Percentiles rank a stretch among this genome's conserved stretches.
These are phyloP conservation scores for Fusarium sp. DNA, from an alignment of 2,329 filamentous ascomycete species.

Conservation along the genomic window DNA sequence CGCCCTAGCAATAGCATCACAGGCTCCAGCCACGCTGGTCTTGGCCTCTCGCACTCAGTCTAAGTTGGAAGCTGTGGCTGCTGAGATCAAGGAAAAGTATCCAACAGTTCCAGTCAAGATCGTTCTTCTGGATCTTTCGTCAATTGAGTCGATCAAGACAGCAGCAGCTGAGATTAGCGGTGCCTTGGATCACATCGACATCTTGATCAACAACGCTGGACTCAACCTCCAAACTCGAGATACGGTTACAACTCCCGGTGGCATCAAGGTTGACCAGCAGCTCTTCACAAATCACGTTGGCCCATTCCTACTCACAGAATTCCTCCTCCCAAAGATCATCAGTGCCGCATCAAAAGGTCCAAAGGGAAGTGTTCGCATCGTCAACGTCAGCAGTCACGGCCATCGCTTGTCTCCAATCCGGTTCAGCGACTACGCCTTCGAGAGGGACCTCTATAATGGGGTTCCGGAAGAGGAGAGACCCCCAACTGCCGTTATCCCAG, in stretches of 20 bases:
- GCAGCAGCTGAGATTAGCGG: background rate
- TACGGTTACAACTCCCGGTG: background rate
- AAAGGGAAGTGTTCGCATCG: constrained; percentile 46
- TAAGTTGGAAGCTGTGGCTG: constrained; percentile 1
- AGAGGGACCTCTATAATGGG: constrained; percentile 5
- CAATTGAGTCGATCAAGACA: constrained; percentile 3
- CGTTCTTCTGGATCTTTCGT: constrained; percentile 12
- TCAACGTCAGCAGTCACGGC: constrained; percentile 59
- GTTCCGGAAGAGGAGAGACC: constrained; percentile 15
- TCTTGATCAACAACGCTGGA: constrained; percentile 31
- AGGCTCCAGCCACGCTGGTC: constrained; percentile 2
- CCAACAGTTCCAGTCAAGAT: background rate
- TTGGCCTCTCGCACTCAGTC: constrained; percentile 14
- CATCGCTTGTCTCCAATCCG: constrained; percentile 55
- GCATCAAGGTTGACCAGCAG: constrained; percentile 22
- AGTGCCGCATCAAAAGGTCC: constrained; percentile 4
- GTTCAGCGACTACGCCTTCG: constrained; percentile 58
- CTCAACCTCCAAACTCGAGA: constrained; percentile 10
- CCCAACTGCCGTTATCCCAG: background rate
- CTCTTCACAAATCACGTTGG: constrained; percentile 53
- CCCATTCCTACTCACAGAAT: constrained; percentile 54
- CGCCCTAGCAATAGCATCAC: constrained; percentile 13
- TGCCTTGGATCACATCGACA: constrained; percentile 4
- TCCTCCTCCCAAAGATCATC: constrained; percentile 48
- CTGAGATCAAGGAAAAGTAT: constrained; percentile 1